A percentile compares a stretch with the other conserved stretches of the same genome.
Evolutionary conservation across 2,329 filamentous ascomycete species (phyloP).

Genomic region (Neonectria punicea): DNA sequence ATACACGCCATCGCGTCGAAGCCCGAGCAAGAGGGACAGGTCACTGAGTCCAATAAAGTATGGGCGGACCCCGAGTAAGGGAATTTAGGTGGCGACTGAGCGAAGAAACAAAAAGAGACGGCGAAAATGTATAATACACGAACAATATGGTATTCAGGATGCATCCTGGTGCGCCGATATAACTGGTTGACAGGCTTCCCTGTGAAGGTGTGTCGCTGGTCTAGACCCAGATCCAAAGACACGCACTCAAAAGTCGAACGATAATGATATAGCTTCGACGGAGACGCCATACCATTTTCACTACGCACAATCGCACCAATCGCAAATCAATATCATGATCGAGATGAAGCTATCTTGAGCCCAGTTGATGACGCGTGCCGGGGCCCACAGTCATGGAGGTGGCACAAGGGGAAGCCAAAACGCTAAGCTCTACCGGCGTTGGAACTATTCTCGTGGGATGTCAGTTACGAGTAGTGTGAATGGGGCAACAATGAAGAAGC

Average conservation of each 20-base stretch:
- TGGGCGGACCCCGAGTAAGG: slow-evolving; percentile 52
- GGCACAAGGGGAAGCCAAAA: slow-evolving; percentile 3
- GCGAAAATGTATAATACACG: slow-evolving; percentile 35
- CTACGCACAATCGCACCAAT: not conserved
- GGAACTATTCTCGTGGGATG: slow-evolving; percentile 5
- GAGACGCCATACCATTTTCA: not conserved
- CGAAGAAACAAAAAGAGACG: slow-evolving; percentile 1
- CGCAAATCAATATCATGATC: slow-evolving; percentile 15
- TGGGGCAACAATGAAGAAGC: not conserved
- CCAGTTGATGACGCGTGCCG: slow-evolving; percentile 38
- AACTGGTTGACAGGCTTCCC: slow-evolving; percentile 25
- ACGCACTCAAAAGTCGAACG: not conserved
- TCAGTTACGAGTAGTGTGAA: not conserved
- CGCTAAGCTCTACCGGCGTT: slow-evolving; percentile 1
- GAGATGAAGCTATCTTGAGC: slow-evolving; percentile 17
- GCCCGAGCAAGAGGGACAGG: slow-evolving; percentile 61
- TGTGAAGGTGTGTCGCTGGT: not conserved
- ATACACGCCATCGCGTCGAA: slow-evolving; percentile 60
- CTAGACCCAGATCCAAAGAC: not conserved
- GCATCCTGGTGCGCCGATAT: slow-evolving; percentile 22
- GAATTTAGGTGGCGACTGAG: slow-evolving; percentile 20
- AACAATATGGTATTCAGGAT: slow-evolving; percentile 28
- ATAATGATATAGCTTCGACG: not conserved
- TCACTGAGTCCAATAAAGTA: slow-evolving; percentile 61
- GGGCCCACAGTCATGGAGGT: slow-evolving; percentile 21